Conservation (phyloP, 768 basidiomycete species). For the Hypholoma fasciculare region DNA sequence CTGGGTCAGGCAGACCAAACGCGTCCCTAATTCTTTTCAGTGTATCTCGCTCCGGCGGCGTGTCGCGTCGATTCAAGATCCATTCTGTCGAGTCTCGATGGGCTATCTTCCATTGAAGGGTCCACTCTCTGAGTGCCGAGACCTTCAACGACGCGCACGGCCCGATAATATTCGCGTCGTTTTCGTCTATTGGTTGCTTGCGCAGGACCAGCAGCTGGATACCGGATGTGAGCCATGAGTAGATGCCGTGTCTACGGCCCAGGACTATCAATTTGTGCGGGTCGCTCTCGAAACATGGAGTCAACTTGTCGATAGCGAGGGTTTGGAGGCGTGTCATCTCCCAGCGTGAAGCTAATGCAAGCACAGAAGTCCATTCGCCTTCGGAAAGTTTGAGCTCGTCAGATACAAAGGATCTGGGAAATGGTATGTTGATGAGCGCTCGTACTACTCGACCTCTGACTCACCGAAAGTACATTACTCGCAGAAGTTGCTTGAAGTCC, state of each 20-base stretch:
- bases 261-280: slow-evolving; percentile 25
- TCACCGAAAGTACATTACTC: slow-evolving; percentile 13
- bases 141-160: slow-evolving; percentile 16
- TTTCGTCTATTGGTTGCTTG: slow-evolving; percentile 19
- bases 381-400: slow-evolving; percentile 2
- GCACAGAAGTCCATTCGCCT: slow-evolving; percentile 31
- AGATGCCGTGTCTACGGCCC: slow-evolving; percentile 24
- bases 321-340: slow-evolving; percentile 25
- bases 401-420: background rate
- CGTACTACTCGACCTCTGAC: background rate
- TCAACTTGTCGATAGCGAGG: slow-evolving; percentile 26
- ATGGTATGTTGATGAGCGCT: too few species aligned
- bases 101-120: slow-evolving; percentile 3
- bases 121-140: slow-evolving; percentile 18
- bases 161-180: slow-evolving; percentile 25
- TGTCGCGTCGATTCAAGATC: slow-evolving; percentile 5
- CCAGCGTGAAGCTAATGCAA: slow-evolving; percentile 36
- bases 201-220: slow-evolving; percentile 19
- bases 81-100: slow-evolving; percentile 9
- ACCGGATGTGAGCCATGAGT: slow-evolving; percentile 27
- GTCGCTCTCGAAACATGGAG: slow-evolving; percentile 9
- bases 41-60: background rate
- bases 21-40: background rate
- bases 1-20: background rate
- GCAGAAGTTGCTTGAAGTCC: slow-evolving; percentile 6